These are phyloP conservation scores for Amborella trichopoda DNA, from an alignment of 164 flowering plant species.

Conservation along the genomic window DNA sequence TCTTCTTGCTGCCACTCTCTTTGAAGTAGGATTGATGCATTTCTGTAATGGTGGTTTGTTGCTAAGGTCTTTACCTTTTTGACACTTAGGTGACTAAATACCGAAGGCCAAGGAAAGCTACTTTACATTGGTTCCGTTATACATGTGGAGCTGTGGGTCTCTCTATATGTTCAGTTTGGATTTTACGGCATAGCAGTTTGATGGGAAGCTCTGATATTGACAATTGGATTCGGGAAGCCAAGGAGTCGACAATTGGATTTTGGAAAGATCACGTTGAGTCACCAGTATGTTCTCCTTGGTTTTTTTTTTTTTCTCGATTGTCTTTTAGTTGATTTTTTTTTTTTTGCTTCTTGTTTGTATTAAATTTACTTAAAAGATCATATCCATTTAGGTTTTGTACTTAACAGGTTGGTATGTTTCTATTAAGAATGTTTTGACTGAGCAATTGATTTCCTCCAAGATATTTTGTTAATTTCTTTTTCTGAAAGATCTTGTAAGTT, in stretches of 20 bases:
- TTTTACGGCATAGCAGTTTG: constrained; percentile 75
- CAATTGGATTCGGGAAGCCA: constrained; percentile 87
- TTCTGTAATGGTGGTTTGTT: constrained; percentile 2
- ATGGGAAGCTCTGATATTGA: constrained; percentile 93
- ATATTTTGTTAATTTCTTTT: too few species aligned
- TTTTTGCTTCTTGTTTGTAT: too few species aligned
- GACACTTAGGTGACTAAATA: constrained; percentile 46
- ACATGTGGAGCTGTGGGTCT: constrained; percentile 85
- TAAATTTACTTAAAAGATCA: too few species aligned
- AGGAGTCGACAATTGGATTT: constrained; percentile 54
- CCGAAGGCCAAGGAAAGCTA: constrained; percentile 58
- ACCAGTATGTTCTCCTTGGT: constrained; percentile 41
- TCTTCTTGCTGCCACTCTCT: too few species aligned
- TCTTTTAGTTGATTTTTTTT: too few species aligned
- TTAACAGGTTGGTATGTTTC: too few species aligned
- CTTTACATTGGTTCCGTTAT: constrained; percentile 70
- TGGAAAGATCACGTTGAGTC: constrained; percentile 90
- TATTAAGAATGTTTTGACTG: too few species aligned
- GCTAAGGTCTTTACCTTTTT: constrained; percentile 11
- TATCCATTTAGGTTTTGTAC: too few species aligned
- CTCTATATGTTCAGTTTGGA: constrained; percentile 78
- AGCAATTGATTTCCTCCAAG: too few species aligned
- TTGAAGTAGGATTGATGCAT: too few species aligned
- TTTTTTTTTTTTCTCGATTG: neutral
- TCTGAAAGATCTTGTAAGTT: too few species aligned